Evolutionary conservation across 441 rosid species (phyloP), one percentile per base, ranked within the genome.

Genomic region (Omphalea diandra): DNA sequence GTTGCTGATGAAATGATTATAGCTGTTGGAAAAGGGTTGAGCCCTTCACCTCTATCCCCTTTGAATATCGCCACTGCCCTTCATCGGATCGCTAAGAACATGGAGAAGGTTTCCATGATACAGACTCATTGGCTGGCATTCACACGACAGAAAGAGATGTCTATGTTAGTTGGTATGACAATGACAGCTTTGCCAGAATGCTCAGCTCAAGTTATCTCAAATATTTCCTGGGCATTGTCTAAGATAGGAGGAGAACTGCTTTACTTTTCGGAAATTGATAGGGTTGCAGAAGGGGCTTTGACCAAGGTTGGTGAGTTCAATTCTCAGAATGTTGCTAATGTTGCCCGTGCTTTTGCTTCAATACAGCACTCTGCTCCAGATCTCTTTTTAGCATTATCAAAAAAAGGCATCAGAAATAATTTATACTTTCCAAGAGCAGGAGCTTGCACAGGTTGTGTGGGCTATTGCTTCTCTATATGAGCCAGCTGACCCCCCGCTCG

Each of bases 191-290:
- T 94, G 66, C 94, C 97, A 0, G 93, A 90, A 58, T 92, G 98
- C 83, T 90, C 98, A 2, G 93, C 90, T 66, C 99, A 92, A 84
- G 99, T 98, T 33, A 75, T 94, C 74, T 92, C 99, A 3, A 94
- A 94, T 73, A 90, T 94, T 65, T 83, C 96, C 0, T 90, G 99
- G 99, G 99, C 98, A 9, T 74, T 94, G 75, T 86, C 97, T 58
- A 92, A 94, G 82, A 89, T 92, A 43, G 98, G 99, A 3, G 94
- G 97, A 40, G 98, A 94, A 65, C 80, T 88, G 58, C 90, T 92
- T 66, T 94, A 89, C 81, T 69, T 90, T 75, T 90, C 99, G 1
- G 99, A 92, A 80, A 94, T 94, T 96, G 99, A 94, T 82, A 81
- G 99, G 82, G 83, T 94, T 65, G 98, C 94, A 5, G 98, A 92